Base-by-base conservation (phyloP, 768 basidiomycete species). In the Hygrocybe punicea region DNA sequence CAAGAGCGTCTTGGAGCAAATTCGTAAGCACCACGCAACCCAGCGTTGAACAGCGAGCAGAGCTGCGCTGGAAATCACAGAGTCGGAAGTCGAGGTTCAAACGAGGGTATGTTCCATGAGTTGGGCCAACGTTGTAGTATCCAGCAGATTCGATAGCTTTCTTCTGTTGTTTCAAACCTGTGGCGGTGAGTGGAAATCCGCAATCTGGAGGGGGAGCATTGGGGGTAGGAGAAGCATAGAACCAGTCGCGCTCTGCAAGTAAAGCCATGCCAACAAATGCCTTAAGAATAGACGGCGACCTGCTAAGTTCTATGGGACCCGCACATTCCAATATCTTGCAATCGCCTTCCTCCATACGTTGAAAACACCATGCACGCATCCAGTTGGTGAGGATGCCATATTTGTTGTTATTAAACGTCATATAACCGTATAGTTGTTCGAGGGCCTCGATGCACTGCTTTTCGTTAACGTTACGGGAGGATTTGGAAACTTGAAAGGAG, bases 381-480 rank as follows among this genome's bases (percentile, higher is more conserved):
- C 49, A 51, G 51, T 62, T 59, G 56, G 29, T 57, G 55, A 62
- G 61, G 14, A 59, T 49, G 24, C 58, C 58, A 55, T 56, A 59
- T 29, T 57, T 62, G 51, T 53, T 59, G 11, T 59, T 37, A 51
- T 61, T 58, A 44, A 61, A 61, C 1, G 53, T 55, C 60, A 61
- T 58, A 50, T 61, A 61, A 36, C 61, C 58, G 34, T 62, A 59
- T 49, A 59, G 42, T 57, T 59, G 58, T 11, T 56, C 35, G 21
- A 62, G 37, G 37, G 60, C 60, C 37, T 59, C 52, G 25, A 62
- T 48, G 6, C 54, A 58, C 50, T 59, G 60, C 46, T 50, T 46
- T 45, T 59, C 49, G 23, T 16, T 5, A 10, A 57, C 10, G 24
- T 53, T 53, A 25, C 37, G 35, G 37, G 29, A 21, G 52, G 29